Base-by-base conservation (phyloP, 495 filamentous ascomycete species). In the Penicillium flavigenum region DNA sequence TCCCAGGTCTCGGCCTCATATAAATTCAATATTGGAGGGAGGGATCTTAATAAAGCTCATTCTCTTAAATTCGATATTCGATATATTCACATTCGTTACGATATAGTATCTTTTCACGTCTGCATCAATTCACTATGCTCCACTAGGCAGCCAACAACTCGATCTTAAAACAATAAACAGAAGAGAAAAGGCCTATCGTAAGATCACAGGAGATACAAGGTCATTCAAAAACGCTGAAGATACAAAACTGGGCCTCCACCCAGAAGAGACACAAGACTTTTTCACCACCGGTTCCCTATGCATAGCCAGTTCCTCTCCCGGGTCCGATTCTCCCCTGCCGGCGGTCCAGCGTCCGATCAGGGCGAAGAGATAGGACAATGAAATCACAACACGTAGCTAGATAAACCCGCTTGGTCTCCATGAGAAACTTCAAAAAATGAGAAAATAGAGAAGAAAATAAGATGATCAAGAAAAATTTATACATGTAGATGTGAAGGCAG, bases 261-360 rank as follows among this genome's bases (percentile, higher is more conserved):
- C 43, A 55, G 31, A 47, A 41, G 43, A 58, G 39, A 51, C 48
- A 48, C 46, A 39, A 57, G 46, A 57, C 48, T 58, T 58, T 56
- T 58, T 52, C 36, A 51, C 39, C 29, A 50, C 56, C 56, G 9
- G 29, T 39, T 46, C 53, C 43, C 53, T 32, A 45, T 47, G 50
- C 27, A 10, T 3, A 60, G 44, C 27, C 38, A 38, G 41, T 32
- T 44, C 32, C 16, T 52, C 56, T 32, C 34, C 61, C 46, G 38
- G 22, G 43, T 58, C 54, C 55, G 51, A 56, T 64, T 61, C 59
- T 59, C 61, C 60, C 67, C 63, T 62, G 61, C 61, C 72, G 71
- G 72, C 76, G 75, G 74, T 75, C 76, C 76, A 79, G 76, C 76
- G 76, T 76, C 72, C 68, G 68, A 67, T 54, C 62, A 64, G 67